phyloP scores from a whole-genome alignment of 139 green algal species.

The Coelastrella sp. region DNA sequence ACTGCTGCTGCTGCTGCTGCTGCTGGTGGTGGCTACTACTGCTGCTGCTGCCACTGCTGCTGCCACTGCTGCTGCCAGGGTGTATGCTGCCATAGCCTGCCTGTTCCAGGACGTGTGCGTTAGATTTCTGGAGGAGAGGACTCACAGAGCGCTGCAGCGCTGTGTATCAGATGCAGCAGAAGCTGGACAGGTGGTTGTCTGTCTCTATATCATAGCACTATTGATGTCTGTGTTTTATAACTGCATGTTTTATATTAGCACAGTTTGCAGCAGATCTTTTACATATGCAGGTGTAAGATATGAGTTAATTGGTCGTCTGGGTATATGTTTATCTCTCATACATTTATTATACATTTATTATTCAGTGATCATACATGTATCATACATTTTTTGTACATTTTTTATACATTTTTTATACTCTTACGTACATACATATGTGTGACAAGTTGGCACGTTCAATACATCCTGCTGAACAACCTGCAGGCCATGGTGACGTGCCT shows the following conservation, averaged over 20 bases:
- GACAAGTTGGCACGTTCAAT: neutral
- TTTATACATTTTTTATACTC: neutral
- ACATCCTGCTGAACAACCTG: neutral
- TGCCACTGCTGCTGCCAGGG: conserved; percentile 49
- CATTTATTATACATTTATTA: neutral
- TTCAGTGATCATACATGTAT: neutral
- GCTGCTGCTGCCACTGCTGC: conserved; percentile 38
- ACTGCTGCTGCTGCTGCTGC: neutral
- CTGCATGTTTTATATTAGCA: neutral
- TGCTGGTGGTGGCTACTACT: neutral
- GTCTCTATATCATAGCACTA: neutral
- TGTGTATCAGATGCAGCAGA: conserved; percentile 48
- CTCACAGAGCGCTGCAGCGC: conserved; percentile 51
- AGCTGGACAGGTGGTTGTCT: neutral
- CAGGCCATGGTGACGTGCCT: conserved; percentile 77
- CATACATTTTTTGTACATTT: neutral
- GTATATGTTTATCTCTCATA: neutral
- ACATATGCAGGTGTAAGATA: neutral
- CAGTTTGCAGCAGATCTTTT: neutral
- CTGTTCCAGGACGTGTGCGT: conserved; percentile 87
- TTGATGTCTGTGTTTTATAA: neutral
- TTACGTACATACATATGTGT: neutral
- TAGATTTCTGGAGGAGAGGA: conserved; percentile 79
- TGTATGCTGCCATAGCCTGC: conserved; percentile 80
- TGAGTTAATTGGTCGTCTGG: neutral